A percentile compares a stretch with the other conserved stretches of the same genome.
Conservation (phyloP, 2,329 filamentous ascomycete genomes). For the Aspergillus calidoustus region DNA sequence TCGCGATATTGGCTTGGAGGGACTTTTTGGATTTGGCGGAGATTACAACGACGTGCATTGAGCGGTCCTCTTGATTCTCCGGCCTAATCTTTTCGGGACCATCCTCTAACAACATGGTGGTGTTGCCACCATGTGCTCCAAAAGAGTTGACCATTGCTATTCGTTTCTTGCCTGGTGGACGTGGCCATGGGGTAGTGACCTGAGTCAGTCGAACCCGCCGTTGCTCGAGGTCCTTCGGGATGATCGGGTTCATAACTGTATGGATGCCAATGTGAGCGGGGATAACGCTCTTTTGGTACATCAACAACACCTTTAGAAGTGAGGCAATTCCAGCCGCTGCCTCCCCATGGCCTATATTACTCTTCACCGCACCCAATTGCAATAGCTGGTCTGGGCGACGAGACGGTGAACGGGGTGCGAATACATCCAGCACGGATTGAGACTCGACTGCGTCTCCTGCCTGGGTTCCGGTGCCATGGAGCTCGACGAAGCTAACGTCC, state of each 20-base stretch:
- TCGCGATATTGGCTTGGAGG: conserved; percentile 58
- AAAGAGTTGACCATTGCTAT: conserved; percentile 64
- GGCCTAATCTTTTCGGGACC: conserved; percentile 54
- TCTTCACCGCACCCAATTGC: conserved; percentile 34
- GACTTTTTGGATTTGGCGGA: conserved; percentile 57
- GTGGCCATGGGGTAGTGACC: conserved; percentile 42
- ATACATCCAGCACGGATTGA: conserved; percentile 42
- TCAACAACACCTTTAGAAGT: conserved; percentile 67
- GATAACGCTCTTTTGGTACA: conserved; percentile 66
- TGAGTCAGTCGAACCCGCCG: conserved; percentile 43
- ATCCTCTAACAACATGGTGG: conserved; percentile 66
- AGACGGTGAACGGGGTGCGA: conserved; percentile 29
- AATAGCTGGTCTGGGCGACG: conserved; percentile 26
- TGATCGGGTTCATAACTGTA: conserved; percentile 38
- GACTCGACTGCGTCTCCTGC: conserved; percentile 46
- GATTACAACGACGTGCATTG: conserved; percentile 59
- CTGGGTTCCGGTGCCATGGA: conserved; percentile 50
- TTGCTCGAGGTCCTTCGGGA: conserved; percentile 35
- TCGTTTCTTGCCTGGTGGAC: conserved; percentile 34
- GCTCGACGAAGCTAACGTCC: conserved; percentile 44
- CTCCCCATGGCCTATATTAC: conserved; percentile 36
- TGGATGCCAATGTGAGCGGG: conserved; percentile 73
- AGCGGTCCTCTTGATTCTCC: conserved; percentile 48
- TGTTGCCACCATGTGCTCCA: conserved; percentile 72
- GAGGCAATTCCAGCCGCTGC: conserved; percentile 38